Evolutionary conservation across 345 rosid genomes (phyloP).

Genomic region (Citrus cavaleriei): DNA sequence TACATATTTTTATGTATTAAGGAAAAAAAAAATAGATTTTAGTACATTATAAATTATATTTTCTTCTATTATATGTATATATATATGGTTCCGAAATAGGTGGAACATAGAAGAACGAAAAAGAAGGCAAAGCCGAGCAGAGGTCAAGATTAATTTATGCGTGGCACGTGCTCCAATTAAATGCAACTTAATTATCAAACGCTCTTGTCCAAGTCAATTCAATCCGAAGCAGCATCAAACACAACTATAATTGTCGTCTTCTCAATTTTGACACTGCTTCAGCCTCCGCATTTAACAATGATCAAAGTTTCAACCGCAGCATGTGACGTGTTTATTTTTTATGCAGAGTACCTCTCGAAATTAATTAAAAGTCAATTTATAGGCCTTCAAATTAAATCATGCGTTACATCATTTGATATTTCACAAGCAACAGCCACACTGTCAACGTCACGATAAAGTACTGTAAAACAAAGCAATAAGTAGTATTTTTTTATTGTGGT

Average conservation of each 20-base stretch:
- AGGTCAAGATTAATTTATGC: neutral
- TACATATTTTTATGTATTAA: too few relatives aligned
- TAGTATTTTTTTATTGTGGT: neutral
- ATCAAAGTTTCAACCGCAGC: neutral
- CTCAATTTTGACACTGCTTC: neutral
- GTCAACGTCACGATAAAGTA: neutral
- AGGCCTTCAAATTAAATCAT: too few relatives aligned
- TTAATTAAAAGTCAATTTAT: too few relatives aligned
- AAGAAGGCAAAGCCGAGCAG: neutral
- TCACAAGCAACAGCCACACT: neutral
- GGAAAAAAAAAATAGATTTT: too few relatives aligned
- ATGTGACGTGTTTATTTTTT: neutral
- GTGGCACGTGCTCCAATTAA: neutral
- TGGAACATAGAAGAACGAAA: neutral
- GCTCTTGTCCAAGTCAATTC: neutral
- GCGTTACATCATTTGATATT: too few relatives aligned
- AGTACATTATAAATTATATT: too few relatives aligned
- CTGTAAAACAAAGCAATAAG: too few relatives aligned
- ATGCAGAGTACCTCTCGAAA: neutral
- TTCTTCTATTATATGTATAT: too few relatives aligned
- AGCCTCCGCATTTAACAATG: too few relatives aligned
- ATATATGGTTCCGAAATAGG: neutral
- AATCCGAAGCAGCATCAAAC: neutral
- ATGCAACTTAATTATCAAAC: neutral
- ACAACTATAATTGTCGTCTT: neutral